Evolutionary conservation across 2,329 filamentous ascomycete species (phyloP).

Genomic region (Seiridium cupressi): DNA sequence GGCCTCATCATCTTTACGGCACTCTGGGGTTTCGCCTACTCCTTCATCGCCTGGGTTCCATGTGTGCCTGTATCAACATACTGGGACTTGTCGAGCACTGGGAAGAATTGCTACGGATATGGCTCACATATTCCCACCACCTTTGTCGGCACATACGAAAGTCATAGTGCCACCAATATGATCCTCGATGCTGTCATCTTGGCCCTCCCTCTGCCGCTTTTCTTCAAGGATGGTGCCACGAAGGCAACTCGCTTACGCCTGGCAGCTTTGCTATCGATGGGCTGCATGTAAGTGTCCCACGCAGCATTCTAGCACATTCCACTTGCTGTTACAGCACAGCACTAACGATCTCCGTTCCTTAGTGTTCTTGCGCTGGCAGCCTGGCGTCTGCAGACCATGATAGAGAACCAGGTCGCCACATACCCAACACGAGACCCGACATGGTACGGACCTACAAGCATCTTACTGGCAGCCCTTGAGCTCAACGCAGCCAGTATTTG

Average conservation of each 20-base stretch:
- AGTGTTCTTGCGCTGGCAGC: slow-evolving; percentile 27
- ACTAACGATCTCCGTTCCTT: not conserved
- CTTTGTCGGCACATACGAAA: slow-evolving; percentile 30
- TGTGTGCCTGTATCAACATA: slow-evolving; percentile 22
- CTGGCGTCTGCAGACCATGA: slow-evolving; percentile 27
- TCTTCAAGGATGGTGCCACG: slow-evolving; percentile 21
- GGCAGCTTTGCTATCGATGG: slow-evolving; percentile 27
- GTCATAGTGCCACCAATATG: slow-evolving; percentile 32
- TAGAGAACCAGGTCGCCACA: slow-evolving; percentile 26
- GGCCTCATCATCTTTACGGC: slow-evolving; percentile 22
- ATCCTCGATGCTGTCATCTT: slow-evolving; percentile 30
- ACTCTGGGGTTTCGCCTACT: slow-evolving; percentile 28
- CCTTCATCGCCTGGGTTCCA: slow-evolving; percentile 29
- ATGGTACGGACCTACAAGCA: slow-evolving; percentile 28
- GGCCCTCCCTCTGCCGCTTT: slow-evolving; percentile 29
- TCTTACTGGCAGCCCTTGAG: slow-evolving; percentile 23
- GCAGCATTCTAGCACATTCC: no score
- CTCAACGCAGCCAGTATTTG: slow-evolving; percentile 23
- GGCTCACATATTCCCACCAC: slow-evolving; percentile 21
- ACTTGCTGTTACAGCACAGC: not conserved
- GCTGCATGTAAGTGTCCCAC: slow-evolving; percentile 20
- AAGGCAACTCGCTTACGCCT: slow-evolving; percentile 23
- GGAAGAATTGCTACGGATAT: slow-evolving; percentile 26
- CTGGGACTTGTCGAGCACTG: slow-evolving; percentile 15
- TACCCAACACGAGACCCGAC: slow-evolving; percentile 30